Base-by-base conservation (phyloP, 352 stramenopile species). In the Elongisporangium prolatum region DNA sequence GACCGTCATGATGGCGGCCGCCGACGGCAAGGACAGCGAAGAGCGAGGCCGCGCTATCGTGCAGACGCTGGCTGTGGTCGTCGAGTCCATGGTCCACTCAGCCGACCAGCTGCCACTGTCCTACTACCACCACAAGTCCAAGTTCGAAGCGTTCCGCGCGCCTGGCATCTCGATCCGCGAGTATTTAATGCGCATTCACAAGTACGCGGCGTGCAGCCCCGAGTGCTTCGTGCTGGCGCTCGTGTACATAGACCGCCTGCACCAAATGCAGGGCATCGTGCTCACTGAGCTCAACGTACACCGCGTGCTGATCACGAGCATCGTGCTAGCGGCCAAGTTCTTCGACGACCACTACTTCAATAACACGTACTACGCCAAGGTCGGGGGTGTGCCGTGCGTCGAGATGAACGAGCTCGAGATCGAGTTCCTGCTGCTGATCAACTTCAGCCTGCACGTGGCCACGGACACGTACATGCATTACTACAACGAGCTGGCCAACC, bases 311-410 rank as follows among this genome's bases (percentile, higher is more conserved):
- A 98, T 99, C 69, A 99, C 97, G 52, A 90, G 91, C 49, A 81
- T 99, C 59, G 94, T 99, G 61, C 69, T 99, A 8, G 96, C 97
- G 6, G 97, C 97, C 60, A 99, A 99, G 78, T 99, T 99, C 75
- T 99, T 99, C 64, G 97, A 99, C 71, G 97, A 99, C 82, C 93
- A 98, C 50, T 99, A 99, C 79, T 99, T 98, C 73, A 99, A 99
- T 68, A 99, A 99, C 77, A 95, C 96, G 20, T 99, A 99, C 84
- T 99, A 99, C 69, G 94, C 97, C 17, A 99, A 99, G 68, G 92
- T 98, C 25, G 93, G 96, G 28, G 93, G 94, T 20, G 91, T 93
- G 49, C 77, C 95, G 9, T 94, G 94, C 57, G 80, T 71, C 22
- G 93, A 98, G 80, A 98, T 99, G 85, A 99, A 99, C 78, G 87